Evolutionary conservation across 768 basidiomycete species (phyloP).

Genomic region (Cyathus striatus): DNA sequence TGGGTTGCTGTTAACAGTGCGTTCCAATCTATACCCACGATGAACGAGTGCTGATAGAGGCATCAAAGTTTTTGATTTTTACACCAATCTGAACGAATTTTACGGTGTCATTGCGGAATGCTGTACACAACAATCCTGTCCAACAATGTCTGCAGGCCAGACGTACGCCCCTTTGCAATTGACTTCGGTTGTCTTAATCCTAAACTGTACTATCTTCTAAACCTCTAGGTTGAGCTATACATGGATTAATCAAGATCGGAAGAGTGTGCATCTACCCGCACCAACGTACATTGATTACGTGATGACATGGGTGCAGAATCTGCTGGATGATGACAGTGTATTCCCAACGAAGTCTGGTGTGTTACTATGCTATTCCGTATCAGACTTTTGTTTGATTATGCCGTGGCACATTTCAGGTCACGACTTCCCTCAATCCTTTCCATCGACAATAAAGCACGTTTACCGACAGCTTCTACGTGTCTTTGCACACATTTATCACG

Average conservation of each 20-base stretch:
- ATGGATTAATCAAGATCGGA: slow-evolving; percentile 96
- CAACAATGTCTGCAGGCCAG: slow-evolving; percentile 89
- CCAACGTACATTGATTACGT: slow-evolving; percentile 99
- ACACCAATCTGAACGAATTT: slow-evolving; percentile 94
- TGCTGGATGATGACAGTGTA: slow-evolving; percentile 86
- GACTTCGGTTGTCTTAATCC: no score
- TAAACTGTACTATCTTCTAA: no score
- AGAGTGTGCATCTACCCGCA: slow-evolving; percentile 86
- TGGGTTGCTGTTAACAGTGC: slow-evolving; percentile 82
- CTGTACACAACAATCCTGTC: slow-evolving; percentile 86
- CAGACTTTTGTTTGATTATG: background rate
- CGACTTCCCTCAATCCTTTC: slow-evolving; percentile 86
- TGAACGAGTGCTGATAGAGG: no score
- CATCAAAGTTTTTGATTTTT: slow-evolving; percentile 95
- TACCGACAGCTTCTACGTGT: slow-evolving; percentile 96
- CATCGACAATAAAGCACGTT: slow-evolving; percentile 88
- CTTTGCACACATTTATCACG: slow-evolving; percentile 97
- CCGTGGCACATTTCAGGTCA: slow-evolving; percentile 49
- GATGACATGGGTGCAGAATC: slow-evolving; percentile 97
- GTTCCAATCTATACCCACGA: slow-evolving; percentile 27
- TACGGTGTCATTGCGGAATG: slow-evolving; percentile 94
- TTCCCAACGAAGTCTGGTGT: slow-evolving; percentile 95
- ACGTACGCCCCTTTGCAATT: slow-evolving; percentile 67
- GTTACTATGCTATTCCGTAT: slow-evolving; percentile 16
- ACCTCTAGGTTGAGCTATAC: slow-evolving; percentile 94